Evolutionary conservation across 2,329 filamentous ascomycete genomes (phyloP).

Genomic region (Ophiocordyceps sinensis): DNA sequence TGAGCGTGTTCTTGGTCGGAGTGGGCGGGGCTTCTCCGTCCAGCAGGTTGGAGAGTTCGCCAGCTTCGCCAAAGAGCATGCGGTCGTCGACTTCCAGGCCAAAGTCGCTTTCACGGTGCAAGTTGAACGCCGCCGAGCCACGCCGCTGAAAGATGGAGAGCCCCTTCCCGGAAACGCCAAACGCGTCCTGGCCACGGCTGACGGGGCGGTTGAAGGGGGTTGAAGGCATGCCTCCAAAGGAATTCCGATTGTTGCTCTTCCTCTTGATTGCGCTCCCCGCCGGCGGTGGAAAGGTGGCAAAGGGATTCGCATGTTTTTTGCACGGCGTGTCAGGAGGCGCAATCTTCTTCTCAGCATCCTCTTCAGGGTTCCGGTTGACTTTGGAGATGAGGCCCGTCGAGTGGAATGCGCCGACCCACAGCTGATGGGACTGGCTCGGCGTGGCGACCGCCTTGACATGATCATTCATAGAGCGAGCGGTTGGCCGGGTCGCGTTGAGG

Average conservation of each 20-base stretch:
- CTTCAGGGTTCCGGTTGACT: constrained; percentile 71
- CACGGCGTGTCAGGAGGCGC: constrained; percentile 90
- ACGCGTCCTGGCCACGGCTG: constrained; percentile 27
- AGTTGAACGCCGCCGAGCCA: constrained; percentile 29
- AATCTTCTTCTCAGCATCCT: constrained; percentile 43
- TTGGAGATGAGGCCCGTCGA: constrained; percentile 94
- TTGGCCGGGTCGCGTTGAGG: constrained; percentile 22
- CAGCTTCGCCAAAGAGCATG: constrained; percentile 24
- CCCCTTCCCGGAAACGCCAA: constrained; percentile 43
- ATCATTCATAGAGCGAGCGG: constrained; percentile 14
- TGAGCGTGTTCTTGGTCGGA: constrained; percentile 61
- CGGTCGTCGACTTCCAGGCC: constrained; percentile 70
- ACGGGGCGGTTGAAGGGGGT: constrained; percentile 62
- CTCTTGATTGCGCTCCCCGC: constrained; percentile 47
- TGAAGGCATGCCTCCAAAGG: constrained; percentile 59
- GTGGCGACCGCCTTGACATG: constrained; percentile 21
- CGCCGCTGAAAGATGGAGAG: constrained; percentile 53
- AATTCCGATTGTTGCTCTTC: constrained; percentile 48
- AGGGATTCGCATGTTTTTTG: constrained; percentile 63
- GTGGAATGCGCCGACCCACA: constrained; percentile 73
- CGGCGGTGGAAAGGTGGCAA: constrained; percentile 50
- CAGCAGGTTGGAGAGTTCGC: constrained; percentile 11
- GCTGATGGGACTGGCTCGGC: constrained; percentile 38
- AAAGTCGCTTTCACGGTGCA: constrained; percentile 54
- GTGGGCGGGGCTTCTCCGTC: constrained; percentile 71